These are phyloP conservation scores for Nannochloris sp. DNA, from an alignment of 139 green algal genomes.

Conservation along the genomic window DNA sequence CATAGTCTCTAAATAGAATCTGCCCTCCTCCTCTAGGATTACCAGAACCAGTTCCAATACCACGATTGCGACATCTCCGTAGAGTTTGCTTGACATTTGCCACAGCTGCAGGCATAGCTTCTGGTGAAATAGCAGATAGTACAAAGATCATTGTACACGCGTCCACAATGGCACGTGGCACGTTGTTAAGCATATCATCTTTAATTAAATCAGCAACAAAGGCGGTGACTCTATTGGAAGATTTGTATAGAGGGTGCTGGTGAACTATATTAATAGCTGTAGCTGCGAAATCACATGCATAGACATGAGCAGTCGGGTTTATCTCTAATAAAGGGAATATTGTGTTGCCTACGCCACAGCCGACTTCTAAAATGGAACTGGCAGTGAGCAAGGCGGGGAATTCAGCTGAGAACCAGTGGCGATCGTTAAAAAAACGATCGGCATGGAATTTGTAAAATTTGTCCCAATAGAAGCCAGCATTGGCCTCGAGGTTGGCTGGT, in stretches of 20 bases:
- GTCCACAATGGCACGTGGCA: slow-evolving; percentile 36
- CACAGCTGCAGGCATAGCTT: slow-evolving; percentile 44
- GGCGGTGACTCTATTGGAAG: slow-evolving; percentile 34
- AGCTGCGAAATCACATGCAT: slow-evolving; percentile 84
- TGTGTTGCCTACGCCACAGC: slow-evolving; percentile 91
- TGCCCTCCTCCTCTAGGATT: slow-evolving; percentile 41
- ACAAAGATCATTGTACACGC: slow-evolving; percentile 78
- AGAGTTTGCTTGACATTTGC: not conserved
- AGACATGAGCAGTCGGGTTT: slow-evolving; percentile 51
- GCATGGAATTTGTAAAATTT: slow-evolving; percentile 69
- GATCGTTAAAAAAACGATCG: slow-evolving; percentile 81
- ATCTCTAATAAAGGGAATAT: slow-evolving; percentile 76
- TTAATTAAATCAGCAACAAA: slow-evolving; percentile 83
- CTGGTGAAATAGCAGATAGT: slow-evolving; percentile 78
- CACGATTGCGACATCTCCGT: slow-evolving; percentile 42
- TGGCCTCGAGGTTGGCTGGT: slow-evolving; percentile 50
- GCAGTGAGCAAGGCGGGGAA: slow-evolving; percentile 41
- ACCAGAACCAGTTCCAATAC: slow-evolving; percentile 50
- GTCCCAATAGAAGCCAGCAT: slow-evolving; percentile 70
- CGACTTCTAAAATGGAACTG: slow-evolving; percentile 54
- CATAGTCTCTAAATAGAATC: slow-evolving; percentile 74
- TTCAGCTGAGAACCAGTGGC: slow-evolving; percentile 73
- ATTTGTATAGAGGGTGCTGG: slow-evolving; percentile 11
- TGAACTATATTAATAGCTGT: slow-evolving; percentile 68
- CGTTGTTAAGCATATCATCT: slow-evolving; percentile 23